Evolutionary conservation across 2,329 filamentous ascomycete genomes (phyloP), one percentile per base, ranked within the genome.

Genomic region (Metarhizium rileyi): DNA sequence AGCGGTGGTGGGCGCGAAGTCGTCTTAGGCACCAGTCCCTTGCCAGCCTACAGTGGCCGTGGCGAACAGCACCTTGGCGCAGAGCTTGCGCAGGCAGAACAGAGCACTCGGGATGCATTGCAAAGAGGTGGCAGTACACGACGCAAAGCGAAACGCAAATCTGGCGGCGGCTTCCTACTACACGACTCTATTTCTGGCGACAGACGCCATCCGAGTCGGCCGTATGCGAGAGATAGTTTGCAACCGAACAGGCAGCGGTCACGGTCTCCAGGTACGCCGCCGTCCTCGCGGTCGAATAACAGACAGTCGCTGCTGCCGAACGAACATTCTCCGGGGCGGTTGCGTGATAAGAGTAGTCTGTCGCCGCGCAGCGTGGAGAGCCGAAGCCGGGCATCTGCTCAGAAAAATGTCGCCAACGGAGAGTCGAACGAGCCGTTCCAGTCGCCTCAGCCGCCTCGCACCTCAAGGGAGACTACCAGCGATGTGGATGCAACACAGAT

Each of bases 401-500:
- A 41, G 9, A 46, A 28, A 3, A 25, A 3, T 35, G 27, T 41
- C 18, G 8, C 3, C 20, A 48, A 27, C 35, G 42, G 20, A 26
- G 44, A 14, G 6, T 41, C 40, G 33, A 44, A 46, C 5, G 23
- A 46, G 23, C 27, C 28, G 16, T 36, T 26, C 25, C 43, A 41
- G 25, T 33, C 27, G 22, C 10, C 42, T 8, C 43, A 41, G 25
- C 41, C 27, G 22, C 10, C 42, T 8, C 41, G n/a, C 4, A 14
- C 26, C 18, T 50, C 45, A 14, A 30, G 18, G 2, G 48, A 52
- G 8, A 25, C 35, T 14, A 58, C 65, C 5, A 63, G 86, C 20
- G 81, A 89, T 58, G 76, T 86, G 52, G 90, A 96, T 60, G 86
- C 90, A 7, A 81, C 85, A 4, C 87, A 95, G 65, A 94, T 97